phyloP scores from a whole-genome alignment of 192 early-diverging fungal genomes.

The Coemansia sp. region DNA sequence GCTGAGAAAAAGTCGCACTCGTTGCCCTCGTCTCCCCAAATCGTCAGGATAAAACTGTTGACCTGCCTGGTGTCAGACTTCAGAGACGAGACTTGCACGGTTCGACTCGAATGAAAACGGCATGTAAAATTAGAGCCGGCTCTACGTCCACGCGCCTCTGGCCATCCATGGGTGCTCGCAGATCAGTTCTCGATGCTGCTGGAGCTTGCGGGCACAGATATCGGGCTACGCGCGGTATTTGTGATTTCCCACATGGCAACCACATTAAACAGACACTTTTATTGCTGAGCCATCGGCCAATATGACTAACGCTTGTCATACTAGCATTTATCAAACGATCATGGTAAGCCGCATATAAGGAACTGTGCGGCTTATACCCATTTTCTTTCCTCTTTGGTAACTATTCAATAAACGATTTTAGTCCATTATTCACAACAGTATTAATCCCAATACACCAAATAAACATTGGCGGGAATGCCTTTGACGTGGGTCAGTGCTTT shows the following conservation, averaged over 20 bases:
- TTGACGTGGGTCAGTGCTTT: constrained; percentile 55
- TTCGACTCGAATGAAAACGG: constrained; percentile 78
- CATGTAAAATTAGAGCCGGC: constrained; percentile 75
- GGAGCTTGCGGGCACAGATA: constrained; percentile 71
- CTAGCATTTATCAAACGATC: too few relatives aligned
- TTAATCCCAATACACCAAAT: constrained; percentile 86
- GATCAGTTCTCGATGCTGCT: constrained; percentile 79
- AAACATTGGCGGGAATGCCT: constrained; percentile 62
- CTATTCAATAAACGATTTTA: too few relatives aligned
- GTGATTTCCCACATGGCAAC: too few relatives aligned
- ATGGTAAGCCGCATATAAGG: too few relatives aligned
- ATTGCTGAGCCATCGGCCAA: too few relatives aligned
- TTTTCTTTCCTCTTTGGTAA: too few relatives aligned
- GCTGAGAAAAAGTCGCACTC: constrained; percentile 84
- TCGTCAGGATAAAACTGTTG: constrained; percentile 74
- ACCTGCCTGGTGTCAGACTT: constrained; percentile 61
- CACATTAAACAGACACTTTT: too few relatives aligned
- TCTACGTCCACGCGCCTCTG: constrained; percentile 82
- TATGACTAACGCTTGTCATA: too few relatives aligned
- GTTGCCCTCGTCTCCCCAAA: constrained; percentile 93
- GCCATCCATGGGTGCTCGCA: constrained; percentile 81
- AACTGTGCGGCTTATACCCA: too few relatives aligned
- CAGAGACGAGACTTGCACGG: constrained; percentile 68
- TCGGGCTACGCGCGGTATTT: constrained; percentile 72
- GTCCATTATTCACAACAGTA: constrained; percentile 53